These are phyloP conservation scores for Pseudopithomyces chartarum DNA, from an alignment of 2,329 filamentous ascomycete species.

Conservation along the genomic window DNA sequence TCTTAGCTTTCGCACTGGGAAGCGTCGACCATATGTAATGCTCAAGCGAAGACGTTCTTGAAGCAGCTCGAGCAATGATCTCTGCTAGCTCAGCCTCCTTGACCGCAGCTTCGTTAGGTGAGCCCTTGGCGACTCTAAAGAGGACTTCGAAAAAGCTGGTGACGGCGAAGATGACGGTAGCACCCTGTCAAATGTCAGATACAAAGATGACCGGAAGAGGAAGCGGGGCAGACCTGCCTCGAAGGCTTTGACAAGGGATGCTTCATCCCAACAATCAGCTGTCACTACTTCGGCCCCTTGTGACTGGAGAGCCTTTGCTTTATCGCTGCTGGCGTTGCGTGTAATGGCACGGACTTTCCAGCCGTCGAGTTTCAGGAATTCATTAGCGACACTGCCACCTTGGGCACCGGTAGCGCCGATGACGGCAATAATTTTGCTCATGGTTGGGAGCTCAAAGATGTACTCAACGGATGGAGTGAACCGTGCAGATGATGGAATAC, in stretches of 20 bases:
- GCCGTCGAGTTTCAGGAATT: conserved; percentile 20
- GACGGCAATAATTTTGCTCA: conserved; percentile 18
- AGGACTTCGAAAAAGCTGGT: conserved; percentile 47
- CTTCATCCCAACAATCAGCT: conserved; percentile 15
- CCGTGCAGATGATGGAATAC: not conserved
- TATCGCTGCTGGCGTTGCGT: conserved; percentile 22
- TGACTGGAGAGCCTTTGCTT: conserved; percentile 20
- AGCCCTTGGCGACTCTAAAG: conserved; percentile 20
- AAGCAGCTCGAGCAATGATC: conserved; percentile 49
- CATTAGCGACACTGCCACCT: conserved; percentile 23
- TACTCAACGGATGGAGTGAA: not conserved
- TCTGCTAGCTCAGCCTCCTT: conserved; percentile 45
- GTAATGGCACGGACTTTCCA: conserved; percentile 32
- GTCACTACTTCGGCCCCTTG: conserved; percentile 18
- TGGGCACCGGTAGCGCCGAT: conserved; percentile 24
- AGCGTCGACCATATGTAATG: conserved; percentile 54
- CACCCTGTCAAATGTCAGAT: conserved; percentile 9
- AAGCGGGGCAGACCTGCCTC: conserved; percentile 4
- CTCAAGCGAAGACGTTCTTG: conserved; percentile 40
- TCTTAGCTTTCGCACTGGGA: conserved; percentile 37
- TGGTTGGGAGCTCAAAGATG: not conserved
- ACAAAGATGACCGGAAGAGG: too few relatives aligned
- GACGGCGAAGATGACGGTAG: conserved; percentile 39
- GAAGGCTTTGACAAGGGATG: conserved; percentile 17
- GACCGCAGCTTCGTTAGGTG: conserved; percentile 33